These are phyloP conservation scores for Chrysanthemum makinoi DNA, from an alignment of 129 eudicot species.

Conservation along the genomic window DNA sequence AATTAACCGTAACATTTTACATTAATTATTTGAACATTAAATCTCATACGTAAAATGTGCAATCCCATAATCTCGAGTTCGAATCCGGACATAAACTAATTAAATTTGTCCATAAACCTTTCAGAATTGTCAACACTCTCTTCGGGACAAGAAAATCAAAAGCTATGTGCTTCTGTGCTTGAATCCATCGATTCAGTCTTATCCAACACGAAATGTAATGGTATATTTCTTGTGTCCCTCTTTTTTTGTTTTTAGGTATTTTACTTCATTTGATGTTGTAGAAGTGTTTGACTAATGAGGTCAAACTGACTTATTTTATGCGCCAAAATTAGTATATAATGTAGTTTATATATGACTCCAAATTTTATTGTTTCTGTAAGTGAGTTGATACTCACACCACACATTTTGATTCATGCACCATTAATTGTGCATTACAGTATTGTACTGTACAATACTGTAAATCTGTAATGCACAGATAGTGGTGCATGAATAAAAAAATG, in stretches of 20 bases:
- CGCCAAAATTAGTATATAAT: background rate
- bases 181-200: conserved; percentile 51
- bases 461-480: conserved; percentile 31
- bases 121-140: conserved; percentile 79
- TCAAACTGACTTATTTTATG: conserved; percentile 13
- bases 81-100: no score
- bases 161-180: conserved; percentile 60
- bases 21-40: no score
- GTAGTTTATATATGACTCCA: background rate
- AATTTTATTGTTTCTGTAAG: conserved; percentile 1
- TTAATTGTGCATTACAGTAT: no score
- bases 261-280: background rate
- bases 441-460: conserved; percentile 39
- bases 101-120: background rate
- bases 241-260: background rate
- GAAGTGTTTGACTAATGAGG: conserved; percentile 20
- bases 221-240: conserved; percentile 11
- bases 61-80: no score
- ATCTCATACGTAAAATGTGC: no score
- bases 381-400: no score
- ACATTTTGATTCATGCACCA: no score
- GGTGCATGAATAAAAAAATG: conserved; percentile 72
- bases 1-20: no score
- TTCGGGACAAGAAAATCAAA: conserved; percentile 79
- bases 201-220: conserved; percentile 26